These are phyloP conservation scores for Barbatosphaeria neglecta DNA, from an alignment of 495 filamentous ascomycete species.

Conservation along the genomic window DNA sequence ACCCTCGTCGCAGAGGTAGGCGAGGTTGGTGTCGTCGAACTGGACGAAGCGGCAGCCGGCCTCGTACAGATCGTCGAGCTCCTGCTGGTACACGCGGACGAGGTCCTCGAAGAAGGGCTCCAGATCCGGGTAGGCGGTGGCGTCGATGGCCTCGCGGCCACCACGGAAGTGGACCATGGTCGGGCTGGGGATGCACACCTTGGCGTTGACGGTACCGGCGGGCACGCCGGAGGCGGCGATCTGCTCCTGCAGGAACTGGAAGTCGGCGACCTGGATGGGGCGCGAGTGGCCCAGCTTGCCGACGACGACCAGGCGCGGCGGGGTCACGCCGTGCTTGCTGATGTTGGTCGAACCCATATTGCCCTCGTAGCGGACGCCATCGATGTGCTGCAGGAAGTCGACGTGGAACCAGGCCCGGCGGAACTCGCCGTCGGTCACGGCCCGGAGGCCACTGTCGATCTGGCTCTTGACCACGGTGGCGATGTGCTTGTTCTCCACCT, in stretches of 20 bases:
- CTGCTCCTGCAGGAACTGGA: constrained; percentile 41
- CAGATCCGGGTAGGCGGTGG: constrained; percentile 44
- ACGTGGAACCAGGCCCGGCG: constrained; percentile 41
- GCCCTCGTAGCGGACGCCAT: constrained; percentile 31
- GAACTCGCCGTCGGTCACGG: constrained; percentile 64
- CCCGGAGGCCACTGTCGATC: constrained; percentile 48
- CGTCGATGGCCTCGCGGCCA: constrained; percentile 43
- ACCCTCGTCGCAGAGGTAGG: constrained; percentile 52
- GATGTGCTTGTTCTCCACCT: constrained; percentile 56
- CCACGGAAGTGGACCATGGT: constrained; percentile 61
- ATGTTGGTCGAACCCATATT: constrained; percentile 29
- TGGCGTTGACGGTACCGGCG: constrained; percentile 37
- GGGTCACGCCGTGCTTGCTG: constrained; percentile 28
- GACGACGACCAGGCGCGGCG: constrained; percentile 31
- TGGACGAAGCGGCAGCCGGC: constrained; percentile 54
- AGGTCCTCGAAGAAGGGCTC: constrained; percentile 52
- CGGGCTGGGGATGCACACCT: constrained; percentile 52
- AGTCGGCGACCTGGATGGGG: constrained; percentile 48
- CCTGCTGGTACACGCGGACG: constrained; percentile 47
- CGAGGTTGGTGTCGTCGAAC: constrained; percentile 55
- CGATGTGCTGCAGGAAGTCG: constrained; percentile 33
- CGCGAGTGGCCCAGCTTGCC: constrained; percentile 33
- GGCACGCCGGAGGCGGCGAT: constrained; percentile 22
- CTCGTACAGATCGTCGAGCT: constrained; percentile 48
- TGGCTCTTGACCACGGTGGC: constrained; percentile 48